Conservation (phyloP, 345 rosid species). For the Schrenkiella parvula region DNA sequence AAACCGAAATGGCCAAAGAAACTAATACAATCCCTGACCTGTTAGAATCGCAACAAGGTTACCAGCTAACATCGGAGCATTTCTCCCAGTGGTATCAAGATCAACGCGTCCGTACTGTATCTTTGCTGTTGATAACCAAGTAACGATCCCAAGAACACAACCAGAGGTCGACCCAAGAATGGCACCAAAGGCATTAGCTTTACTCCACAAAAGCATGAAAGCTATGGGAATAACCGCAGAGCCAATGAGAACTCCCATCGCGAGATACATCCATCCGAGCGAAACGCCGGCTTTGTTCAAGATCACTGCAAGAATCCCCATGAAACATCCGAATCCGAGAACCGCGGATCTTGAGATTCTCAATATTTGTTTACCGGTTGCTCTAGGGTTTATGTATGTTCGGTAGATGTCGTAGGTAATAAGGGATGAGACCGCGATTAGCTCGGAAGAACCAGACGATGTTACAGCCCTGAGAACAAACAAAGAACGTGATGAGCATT, state of each 20-base stretch:
- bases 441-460: conserved; percentile 86
- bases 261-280: conserved; percentile 94
- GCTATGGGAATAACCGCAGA: conserved; percentile 91
- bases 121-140: conserved; percentile 65
- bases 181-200: conserved; percentile 83
- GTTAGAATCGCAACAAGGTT: conserved; percentile 71
- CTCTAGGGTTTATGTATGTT: conserved; percentile 77
- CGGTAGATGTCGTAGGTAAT: conserved; percentile 91
- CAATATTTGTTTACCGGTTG: conserved; percentile 68
- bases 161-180: conserved; percentile 65
- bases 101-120: conserved; percentile 61
- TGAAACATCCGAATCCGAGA: conserved; percentile 84
- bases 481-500: not conserved
- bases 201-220: conserved; percentile 87
- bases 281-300: conserved; percentile 90
- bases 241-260: conserved; percentile 86
- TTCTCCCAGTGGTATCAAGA: conserved; percentile 73
- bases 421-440: conserved; percentile 86
- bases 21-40: conserved; percentile 23
- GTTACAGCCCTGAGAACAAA: conserved; percentile 80
- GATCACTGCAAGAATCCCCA: conserved; percentile 87
- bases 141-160: conserved; percentile 64
- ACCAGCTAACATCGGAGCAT: conserved; percentile 89
- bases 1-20: not conserved
- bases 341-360: conserved; percentile 65